Evolutionary conservation across 2,329 filamentous ascomycete genomes (phyloP).

Genomic region (Pseudopithomyces maydicus): DNA sequence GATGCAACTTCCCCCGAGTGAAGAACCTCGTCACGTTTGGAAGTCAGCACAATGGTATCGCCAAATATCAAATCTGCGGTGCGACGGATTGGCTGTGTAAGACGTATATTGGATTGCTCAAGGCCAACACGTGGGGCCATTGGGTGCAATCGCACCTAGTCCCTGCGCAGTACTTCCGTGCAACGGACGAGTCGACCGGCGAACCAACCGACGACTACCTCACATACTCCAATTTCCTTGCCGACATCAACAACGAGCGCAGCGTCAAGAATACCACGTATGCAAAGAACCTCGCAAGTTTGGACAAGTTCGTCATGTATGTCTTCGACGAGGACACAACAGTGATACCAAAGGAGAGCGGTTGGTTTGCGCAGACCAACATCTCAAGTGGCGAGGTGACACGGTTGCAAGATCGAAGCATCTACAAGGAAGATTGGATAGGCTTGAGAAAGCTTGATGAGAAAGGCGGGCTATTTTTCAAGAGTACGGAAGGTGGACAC

Average conservation of each 20-base stretch:
- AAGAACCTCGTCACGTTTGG: conserved; percentile 86
- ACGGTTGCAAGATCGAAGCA: conserved; percentile 67
- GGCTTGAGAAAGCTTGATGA: conserved; percentile 80
- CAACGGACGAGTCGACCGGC: conserved; percentile 64
- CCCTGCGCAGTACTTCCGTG: conserved; percentile 93
- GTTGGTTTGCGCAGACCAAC: conserved; percentile 85
- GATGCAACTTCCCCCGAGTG: conserved; percentile 78
- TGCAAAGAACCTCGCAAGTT: conserved; percentile 66
- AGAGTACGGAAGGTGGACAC: conserved; percentile 74
- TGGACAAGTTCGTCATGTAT: conserved; percentile 86
- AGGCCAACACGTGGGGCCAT: conserved; percentile 77
- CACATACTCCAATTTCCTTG: conserved; percentile 81
- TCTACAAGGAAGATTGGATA: conserved; percentile 94
- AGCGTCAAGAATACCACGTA: conserved; percentile 74
- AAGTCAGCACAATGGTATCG: conserved; percentile 90
- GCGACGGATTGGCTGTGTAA: conserved; percentile 79
- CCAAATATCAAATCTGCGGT: conserved; percentile 76
- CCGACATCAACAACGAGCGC: conserved; percentile 96
- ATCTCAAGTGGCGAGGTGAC: conserved; percentile 65
- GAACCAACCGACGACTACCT: conserved; percentile 68
- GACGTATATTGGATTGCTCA: conserved; percentile 76
- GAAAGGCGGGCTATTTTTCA: conserved; percentile 78
- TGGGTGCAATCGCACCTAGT: conserved; percentile 82
- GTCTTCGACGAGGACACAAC: conserved; percentile 86
- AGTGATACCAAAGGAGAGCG: conserved; percentile 86